Conservation (phyloP, 345 rosid genomes). For the Limnanthes douglasii region DNA sequence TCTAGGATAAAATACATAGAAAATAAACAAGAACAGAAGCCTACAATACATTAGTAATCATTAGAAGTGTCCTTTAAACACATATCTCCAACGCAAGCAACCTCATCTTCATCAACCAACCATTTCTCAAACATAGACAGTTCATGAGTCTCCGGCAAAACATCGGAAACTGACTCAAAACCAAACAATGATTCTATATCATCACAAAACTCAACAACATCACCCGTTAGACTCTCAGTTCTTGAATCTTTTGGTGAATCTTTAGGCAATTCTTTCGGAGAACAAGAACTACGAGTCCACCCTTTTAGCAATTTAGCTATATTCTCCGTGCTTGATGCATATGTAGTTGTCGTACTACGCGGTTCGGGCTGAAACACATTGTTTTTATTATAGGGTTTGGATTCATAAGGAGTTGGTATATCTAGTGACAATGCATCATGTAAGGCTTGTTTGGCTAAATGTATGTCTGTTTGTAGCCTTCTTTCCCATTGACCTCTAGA, state of each 20-base stretch:
- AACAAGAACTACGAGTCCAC: slow-evolving; percentile 33
- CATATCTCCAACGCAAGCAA: slow-evolving; percentile 21
- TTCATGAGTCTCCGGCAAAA: slow-evolving; percentile 11
- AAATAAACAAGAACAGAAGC: too few relatives aligned
- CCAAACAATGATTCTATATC: slow-evolving; percentile 20
- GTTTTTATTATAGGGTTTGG: slow-evolving; percentile 11
- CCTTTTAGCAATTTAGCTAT: slow-evolving; percentile 49
- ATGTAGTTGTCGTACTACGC: slow-evolving; percentile 9
- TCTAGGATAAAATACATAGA: too few relatives aligned
- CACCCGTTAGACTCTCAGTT: slow-evolving; percentile 22
- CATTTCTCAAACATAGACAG: slow-evolving; percentile 51
- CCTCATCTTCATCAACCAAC: slow-evolving; percentile 45
- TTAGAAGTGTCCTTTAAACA: slow-evolving; percentile 18
- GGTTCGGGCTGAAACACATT: slow-evolving; percentile 3
- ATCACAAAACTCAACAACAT: slow-evolving; percentile 21
- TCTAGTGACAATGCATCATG: slow-evolving; percentile 68
- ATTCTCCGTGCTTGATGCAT: slow-evolving; percentile 58
- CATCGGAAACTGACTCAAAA: slow-evolving; percentile 1
- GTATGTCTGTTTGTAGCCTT: slow-evolving; percentile 78
- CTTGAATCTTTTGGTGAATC: slow-evolving; percentile 17
- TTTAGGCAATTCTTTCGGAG: slow-evolving; percentile 11
- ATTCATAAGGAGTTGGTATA: slow-evolving; percentile 16
- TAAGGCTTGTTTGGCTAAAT: slow-evolving; percentile 73
- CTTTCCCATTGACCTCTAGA: slow-evolving; percentile 84
- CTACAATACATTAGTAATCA: too few relatives aligned